Percentiles rank a stretch among this genome's conserved stretches.
These are phyloP conservation scores for Epichloe scottii DNA, from an alignment of 2,329 filamentous ascomycete species.

Conservation along the genomic window DNA sequence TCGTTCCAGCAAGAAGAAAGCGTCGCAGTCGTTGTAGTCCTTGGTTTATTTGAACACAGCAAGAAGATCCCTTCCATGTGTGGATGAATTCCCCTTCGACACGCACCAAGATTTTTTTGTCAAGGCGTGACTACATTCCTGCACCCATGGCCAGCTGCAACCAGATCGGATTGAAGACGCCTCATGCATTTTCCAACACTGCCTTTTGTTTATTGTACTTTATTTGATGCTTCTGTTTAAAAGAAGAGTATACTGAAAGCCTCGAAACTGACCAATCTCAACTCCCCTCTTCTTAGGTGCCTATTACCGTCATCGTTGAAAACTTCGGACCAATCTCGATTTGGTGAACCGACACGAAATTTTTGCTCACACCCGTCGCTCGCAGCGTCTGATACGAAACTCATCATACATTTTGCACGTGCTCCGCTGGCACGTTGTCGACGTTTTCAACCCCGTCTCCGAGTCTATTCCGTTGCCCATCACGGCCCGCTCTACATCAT, in stretches of 20 bases:
- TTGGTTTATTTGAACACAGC: neutral
- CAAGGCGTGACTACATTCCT: neutral
- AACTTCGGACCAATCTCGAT: conserved; percentile 1
- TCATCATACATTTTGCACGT: neutral
- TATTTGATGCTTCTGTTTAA: neutral
- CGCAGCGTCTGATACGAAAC: neutral
- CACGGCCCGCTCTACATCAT: conserved; percentile 22
- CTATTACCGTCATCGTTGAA: neutral
- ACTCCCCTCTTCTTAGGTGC: neutral
- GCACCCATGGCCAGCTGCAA: neutral
- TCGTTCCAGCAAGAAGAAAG: conserved; percentile 3
- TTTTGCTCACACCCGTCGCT: neutral
- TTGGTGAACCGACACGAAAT: conserved; percentile 1
- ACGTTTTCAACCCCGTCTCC: neutral
- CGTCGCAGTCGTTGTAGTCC: neutral
- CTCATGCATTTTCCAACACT: conserved; percentile 16
- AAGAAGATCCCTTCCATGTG: neutral
- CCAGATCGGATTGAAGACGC: conserved; percentile 7
- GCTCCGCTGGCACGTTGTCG: neutral
- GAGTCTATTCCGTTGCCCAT: conserved; percentile 18
- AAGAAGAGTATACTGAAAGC: neutral
- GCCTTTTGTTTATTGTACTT: conserved; percentile 1
- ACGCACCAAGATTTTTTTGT: neutral
- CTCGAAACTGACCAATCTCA: neutral
- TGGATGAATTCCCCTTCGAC: neutral